Evolutionary conservation across 768 basidiomycete genomes (phyloP), one percentile per base, ranked within the genome.

Genomic region (Tremella fuciformis): DNA sequence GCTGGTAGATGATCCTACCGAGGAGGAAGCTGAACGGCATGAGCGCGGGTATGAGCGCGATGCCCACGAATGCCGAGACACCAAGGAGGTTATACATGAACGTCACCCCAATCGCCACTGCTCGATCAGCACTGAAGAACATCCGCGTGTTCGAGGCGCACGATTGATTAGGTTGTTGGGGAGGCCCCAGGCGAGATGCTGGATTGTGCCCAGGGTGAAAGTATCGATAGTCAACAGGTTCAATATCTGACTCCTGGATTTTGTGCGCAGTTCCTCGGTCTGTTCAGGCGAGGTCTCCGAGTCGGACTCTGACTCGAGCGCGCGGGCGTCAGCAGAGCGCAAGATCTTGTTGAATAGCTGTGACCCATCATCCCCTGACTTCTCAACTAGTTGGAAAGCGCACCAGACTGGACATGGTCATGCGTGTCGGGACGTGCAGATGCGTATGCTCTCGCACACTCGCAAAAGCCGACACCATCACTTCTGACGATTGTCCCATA

Each of bases 311-410:
- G 71, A 60, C 47, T 75, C 71, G 41, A 69, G 59, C 1, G 65
- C 53, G 49, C 70, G 65, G 34, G 62, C 66, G 42, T 75, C 74
- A 1, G 64, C 60, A 2, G 67, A 62, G 2, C 59, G 59, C 0
- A 75, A 60, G 57, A 73, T 73, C 41, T 75, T 75, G 34, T 55
- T 29, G 51, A 73, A 71, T 16, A 75, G 62, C 69, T 72, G 15
- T 8, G 39, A 25, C 16, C 25, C 26, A 46, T 46, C n/a, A 22
- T 4, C 42, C 4, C 22, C 42, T 18, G 22, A 48, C 47, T 8
- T 34, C n/a, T 4, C 29, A 34, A 19, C 19, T 41, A 29, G 19
- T 16, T 4, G 8, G 26, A 15, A 7, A 42, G 50, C 67, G 59
- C 24, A 73, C 71, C 57, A 74, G 40, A 25, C 69, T 65, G 3